These are phyloP conservation scores for Ustilago shanxiensis DNA, from an alignment of 1,284 basidiomycete species.

Conservation along the genomic window DNA sequence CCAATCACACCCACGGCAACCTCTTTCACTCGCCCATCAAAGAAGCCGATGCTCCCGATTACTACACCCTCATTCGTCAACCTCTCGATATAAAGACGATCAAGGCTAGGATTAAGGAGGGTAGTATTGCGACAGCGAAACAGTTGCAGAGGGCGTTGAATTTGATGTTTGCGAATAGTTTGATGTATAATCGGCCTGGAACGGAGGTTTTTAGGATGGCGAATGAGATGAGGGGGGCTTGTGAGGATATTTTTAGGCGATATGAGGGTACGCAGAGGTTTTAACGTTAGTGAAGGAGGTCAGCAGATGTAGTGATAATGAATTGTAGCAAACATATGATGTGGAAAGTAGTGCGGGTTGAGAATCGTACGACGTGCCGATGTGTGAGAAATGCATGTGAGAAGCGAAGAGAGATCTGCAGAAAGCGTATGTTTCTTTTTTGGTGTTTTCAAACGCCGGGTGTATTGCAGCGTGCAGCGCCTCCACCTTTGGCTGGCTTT, in stretches of 20 bases:
- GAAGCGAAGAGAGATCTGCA: neutral
- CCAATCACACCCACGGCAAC: slow-evolving; percentile 67
- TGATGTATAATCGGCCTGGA: slow-evolving; percentile 66
- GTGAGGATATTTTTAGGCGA: slow-evolving; percentile 56
- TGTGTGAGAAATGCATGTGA: neutral
- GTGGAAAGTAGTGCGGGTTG: neutral
- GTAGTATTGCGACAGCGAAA: slow-evolving; percentile 44
- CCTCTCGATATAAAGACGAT: slow-evolving; percentile 67
- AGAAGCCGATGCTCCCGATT: slow-evolving; percentile 66
- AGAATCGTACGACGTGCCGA: neutral
- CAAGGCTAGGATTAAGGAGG: slow-evolving; percentile 64
- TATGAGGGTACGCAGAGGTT: slow-evolving; percentile 55
- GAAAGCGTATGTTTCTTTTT: neutral
- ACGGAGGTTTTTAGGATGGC: slow-evolving; percentile 68
- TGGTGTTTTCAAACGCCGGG: slow-evolving; percentile 21
- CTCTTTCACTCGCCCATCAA: slow-evolving; percentile 68
- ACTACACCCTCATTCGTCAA: slow-evolving; percentile 61
- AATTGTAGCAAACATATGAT: no score
- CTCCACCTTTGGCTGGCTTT: neutral
- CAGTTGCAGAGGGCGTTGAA: slow-evolving; percentile 55
- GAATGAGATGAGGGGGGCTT: slow-evolving; percentile 62
- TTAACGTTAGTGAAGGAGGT: slow-evolving; percentile 1
- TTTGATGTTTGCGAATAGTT: slow-evolving; percentile 66
- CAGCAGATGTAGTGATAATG: neutral
- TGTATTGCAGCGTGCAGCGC: neutral